Conservation (phyloP, 2,329 filamentous ascomycete species). For the Aspergillus novoparasiticus region DNA sequence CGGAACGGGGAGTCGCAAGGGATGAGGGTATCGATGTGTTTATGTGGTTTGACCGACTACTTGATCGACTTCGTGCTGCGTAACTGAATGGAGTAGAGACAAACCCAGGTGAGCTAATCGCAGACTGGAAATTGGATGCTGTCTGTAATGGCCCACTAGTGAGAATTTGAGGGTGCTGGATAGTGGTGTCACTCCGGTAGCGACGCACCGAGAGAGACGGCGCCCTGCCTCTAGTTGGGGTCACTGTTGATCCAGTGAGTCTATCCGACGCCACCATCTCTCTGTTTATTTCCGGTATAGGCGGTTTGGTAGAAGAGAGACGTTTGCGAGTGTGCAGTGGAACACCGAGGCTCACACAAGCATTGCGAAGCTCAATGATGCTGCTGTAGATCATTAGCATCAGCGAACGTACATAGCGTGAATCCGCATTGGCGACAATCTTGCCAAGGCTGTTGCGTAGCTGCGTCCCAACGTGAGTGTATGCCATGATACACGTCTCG, state of each 20-base stretch:
- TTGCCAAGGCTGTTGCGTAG: conserved; percentile 52
- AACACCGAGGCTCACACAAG: conserved; percentile 55
- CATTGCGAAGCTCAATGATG: conserved; percentile 62
- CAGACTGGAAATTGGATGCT: conserved; percentile 30
- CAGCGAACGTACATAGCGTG: conserved; percentile 60
- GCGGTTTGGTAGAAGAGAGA: conserved; percentile 27
- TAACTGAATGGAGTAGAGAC: conserved; percentile 36
- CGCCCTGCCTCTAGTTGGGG: conserved; percentile 51
- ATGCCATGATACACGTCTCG: conserved; percentile 53
- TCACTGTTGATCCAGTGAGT: conserved; percentile 34
- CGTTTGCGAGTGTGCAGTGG: conserved; percentile 37
- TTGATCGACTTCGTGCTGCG: conserved; percentile 46
- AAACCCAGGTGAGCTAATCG: conserved; percentile 35
- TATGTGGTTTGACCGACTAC: conserved; percentile 57
- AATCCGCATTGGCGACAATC: conserved; percentile 58
- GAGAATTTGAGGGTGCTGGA: conserved; percentile 46
- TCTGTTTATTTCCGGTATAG: conserved; percentile 34
- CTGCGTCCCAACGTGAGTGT: conserved; percentile 52
- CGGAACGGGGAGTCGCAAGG: conserved; percentile 72
- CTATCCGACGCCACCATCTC: conserved; percentile 31
- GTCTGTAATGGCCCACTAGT: conserved; percentile 35
- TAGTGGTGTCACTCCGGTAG: conserved; percentile 54
- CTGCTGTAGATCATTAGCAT: conserved; percentile 62
- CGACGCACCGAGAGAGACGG: conserved; percentile 47
- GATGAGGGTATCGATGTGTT: conserved; percentile 50